These are phyloP conservation scores for Didymella pomorum DNA, from an alignment of 2,329 filamentous ascomycete species.

Conservation along the genomic window DNA sequence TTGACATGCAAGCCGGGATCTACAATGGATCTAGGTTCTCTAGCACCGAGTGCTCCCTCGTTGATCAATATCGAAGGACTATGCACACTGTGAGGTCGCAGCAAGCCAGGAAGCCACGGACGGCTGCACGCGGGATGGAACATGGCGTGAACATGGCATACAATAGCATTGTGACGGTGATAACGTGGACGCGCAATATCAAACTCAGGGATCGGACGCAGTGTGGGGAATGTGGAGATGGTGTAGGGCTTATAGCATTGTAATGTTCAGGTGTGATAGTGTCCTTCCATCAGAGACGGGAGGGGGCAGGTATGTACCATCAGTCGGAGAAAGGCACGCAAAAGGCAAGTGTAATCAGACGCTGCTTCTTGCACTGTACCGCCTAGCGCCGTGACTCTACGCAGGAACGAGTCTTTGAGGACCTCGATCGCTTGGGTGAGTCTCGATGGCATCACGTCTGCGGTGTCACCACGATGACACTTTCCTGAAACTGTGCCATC, in stretches of 20 bases:
- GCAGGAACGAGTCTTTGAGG: conserved; percentile 6
- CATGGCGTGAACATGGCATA: conserved; percentile 10
- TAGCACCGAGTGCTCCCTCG: not conserved
- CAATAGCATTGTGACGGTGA: conserved; percentile 12
- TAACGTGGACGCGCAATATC: not conserved
- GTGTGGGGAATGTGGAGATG: conserved; percentile 13
- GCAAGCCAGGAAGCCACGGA: conserved; percentile 4
- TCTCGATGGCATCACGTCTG: conserved; percentile 11
- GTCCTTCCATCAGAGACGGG: conserved; percentile 8
- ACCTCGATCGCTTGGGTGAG: conserved; percentile 2
- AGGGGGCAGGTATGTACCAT: conserved; percentile 5
- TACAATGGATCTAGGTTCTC: not conserved
- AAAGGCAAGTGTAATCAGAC: conserved; percentile 10
- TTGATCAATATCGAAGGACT: not conserved
- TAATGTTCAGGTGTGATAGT: conserved; percentile 15
- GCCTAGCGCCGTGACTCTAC: conserved; percentile 11
- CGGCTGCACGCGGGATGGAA: conserved; percentile 21
- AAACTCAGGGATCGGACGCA: conserved; percentile 1
- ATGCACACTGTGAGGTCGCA: conserved; percentile 6
- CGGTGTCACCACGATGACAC: conserved; percentile 20
- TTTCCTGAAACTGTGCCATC: conserved; percentile 18
- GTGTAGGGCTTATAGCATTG: conserved; percentile 4
- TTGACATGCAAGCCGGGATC: not conserved
- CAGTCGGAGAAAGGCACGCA: conserved; percentile 1
- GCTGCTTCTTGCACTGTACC: not conserved